These are phyloP conservation scores for Nicotiana obtusifolia DNA, from an alignment of 257 asterid species.

Conservation along the genomic window DNA sequence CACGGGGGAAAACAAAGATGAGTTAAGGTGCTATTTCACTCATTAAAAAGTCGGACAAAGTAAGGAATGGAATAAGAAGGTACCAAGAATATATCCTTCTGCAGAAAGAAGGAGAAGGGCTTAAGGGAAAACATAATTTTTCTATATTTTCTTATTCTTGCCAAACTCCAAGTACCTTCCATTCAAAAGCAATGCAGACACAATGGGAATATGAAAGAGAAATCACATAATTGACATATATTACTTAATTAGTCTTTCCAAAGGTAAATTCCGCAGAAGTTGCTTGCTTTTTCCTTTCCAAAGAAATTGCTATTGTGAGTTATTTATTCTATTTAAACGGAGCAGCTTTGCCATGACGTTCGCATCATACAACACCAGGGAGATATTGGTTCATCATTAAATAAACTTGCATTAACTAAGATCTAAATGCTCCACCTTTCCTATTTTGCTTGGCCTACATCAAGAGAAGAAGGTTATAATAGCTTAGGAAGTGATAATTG, in stretches of 20 bases:
- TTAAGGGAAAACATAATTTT: not conserved
- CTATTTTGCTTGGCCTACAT: not conserved
- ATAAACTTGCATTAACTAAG: not conserved
- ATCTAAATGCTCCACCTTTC: not conserved
- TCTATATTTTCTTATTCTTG: not conserved
- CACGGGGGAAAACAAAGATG: not conserved
- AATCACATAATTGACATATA: not conserved
- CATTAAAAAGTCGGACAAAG: not conserved
- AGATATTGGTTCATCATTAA: not conserved
- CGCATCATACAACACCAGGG: not conserved
- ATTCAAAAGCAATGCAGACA: not conserved
- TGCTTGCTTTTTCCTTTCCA: not conserved
- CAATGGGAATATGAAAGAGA: not conserved
- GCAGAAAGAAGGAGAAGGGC: not conserved
- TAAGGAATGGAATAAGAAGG: not conserved
- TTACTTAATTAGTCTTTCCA: not conserved
- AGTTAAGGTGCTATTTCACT: not conserved
- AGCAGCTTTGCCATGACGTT: not conserved
- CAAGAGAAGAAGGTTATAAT: not conserved
- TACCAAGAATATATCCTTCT: not conserved
- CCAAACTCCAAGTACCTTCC: not conserved
- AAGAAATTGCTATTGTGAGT: not conserved
- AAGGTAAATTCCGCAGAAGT: not conserved
- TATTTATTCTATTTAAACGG: not conserved
- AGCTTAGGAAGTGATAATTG: not conserved